Base-by-base conservation (phyloP, 2,329 filamentous ascomycete species). In the Cercospora sp. region DNA sequence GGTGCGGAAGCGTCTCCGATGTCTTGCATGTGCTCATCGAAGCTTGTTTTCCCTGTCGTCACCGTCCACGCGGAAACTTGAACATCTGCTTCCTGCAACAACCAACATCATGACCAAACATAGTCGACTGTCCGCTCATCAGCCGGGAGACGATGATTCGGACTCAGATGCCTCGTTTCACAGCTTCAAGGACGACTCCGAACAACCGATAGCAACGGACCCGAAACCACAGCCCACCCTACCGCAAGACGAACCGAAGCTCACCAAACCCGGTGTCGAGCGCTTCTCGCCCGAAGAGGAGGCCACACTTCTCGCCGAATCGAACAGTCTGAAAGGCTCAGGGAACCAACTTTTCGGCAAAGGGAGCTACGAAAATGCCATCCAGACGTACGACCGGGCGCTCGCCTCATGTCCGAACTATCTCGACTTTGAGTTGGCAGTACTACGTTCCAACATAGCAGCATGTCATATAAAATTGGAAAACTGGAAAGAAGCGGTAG, bases 391-490 rank as follows among this genome's bases (percentile, higher is more conserved):
- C 81, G 90, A 93, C 75, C 88, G 90, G 72, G 94, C 95, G 24
- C 84, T 96, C 3, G 85, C 88, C 12, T 86, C 89, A 7, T 94
- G 92, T 75, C 94, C 94, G 1, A 89, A 88, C 71, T 96, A 97
- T 78, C 87, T 97, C 28, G 89, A 94, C 78, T 97, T 92, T 81
- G 93, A 97, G 74, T 85, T 94, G 70, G 93, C 94, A 28, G 92
- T 98, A 9, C 84, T 98, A 5, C 88, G 90, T 68, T 93, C 91
- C 78, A 98, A 98, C 82, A 90, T 97, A 72, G 87, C 94, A 1
- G 94, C 94, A 9, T 97, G 93, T 77, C 88, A 97, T 74, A 79
- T 98, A 65, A 96, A 96, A 78, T 83, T 96, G 3, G 85, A 89
- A 69, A 90, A 94, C 69, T 97, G 93, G 92, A 93, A 94, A 73